Evolutionary conservation across 2,329 filamentous ascomycete genomes (phyloP).

Genomic region (Ophiostoma tasmaniense): DNA sequence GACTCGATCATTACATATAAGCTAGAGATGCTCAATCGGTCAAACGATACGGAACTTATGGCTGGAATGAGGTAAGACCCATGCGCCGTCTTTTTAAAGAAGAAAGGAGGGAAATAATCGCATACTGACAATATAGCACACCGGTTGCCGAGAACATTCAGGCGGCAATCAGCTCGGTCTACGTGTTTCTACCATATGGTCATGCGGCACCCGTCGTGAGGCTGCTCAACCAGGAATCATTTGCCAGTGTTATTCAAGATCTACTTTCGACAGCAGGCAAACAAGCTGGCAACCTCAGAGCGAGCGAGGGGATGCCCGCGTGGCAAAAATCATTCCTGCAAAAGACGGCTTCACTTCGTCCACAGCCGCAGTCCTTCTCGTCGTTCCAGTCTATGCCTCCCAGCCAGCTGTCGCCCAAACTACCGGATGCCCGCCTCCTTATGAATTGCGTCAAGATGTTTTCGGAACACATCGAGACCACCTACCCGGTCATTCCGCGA

Average conservation of each 20-base stretch:
- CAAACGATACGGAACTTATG: neutral
- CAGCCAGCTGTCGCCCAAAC: neutral
- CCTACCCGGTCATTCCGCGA: constrained; percentile 16
- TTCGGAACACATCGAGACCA: constrained; percentile 12
- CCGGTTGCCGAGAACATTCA: neutral
- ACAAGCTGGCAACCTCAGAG: neutral
- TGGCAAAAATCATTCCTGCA: neutral
- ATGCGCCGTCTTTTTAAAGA: neutral
- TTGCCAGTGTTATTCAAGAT: constrained; percentile 4
- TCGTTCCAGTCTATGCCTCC: neutral
- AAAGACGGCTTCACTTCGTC: neutral
- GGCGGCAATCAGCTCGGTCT: neutral
- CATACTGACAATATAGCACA: neutral
- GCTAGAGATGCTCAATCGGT: neutral
- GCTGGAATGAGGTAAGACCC: neutral
- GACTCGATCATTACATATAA: neutral
- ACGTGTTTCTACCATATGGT: constrained; percentile 9
- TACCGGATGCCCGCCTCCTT: neutral
- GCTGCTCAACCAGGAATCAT: constrained; percentile 12
- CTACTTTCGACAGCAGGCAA: neutral
- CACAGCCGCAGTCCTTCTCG: neutral
- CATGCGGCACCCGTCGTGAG: constrained; percentile 5
- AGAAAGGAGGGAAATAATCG: neutral
- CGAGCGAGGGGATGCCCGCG: neutral
- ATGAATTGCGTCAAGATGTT: constrained; percentile 13